Evolutionary conservation across 2,329 filamentous ascomycete species (phyloP), one percentile per base, ranked within the genome.

Genomic region (Sporothrix phasma): DNA sequence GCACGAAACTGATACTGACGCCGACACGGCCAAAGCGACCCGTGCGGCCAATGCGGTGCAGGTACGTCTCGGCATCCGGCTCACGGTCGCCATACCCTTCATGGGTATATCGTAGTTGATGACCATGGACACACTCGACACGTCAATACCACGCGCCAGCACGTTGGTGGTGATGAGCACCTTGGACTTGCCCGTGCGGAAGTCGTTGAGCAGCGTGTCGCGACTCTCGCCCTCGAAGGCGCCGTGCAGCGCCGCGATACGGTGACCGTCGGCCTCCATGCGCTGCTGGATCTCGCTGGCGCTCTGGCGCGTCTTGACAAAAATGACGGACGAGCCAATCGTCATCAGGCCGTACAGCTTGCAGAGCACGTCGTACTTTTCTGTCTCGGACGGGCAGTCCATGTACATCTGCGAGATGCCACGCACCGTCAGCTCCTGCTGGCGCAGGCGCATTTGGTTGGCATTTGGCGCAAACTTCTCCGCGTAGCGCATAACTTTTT

Each of bases 381-480:
- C 86, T 41, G 86, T 79, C 69, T 95, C 89, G 39, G 82, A 82
- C 24, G 89, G 84, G 72, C 93, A 97, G 75, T 99, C 94, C 74
- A 99, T 90, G 74, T 95, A 99, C 78, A 99, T 90, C 73, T 99
- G 94, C 69, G 93, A 96, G 74, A 99, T 99, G 24, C 94, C 94
- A 74, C 94, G 91, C 66, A 99, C 93, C 0, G 93, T 97, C 71
- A 97, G 85, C 73, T 99, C 91, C 70, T 95, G 89, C 66, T 92
- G 89, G 71, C 90, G 87, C 61, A 99, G 81, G 53, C 90, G 94
- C 73, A 99, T 88, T 69, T 89, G 83, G 76, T 96, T 93, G 60
- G 94, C 88, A 51, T 87, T 84, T 0, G 92, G 91, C 5, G 93
- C 92, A 73, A 96, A 99, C 68, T 84, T 85, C 69, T 84, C 79